Evolutionary conservation across 2,329 filamentous ascomycete genomes (phyloP), one percentile per base, ranked within the genome.

Genomic region (Grosmannia huntii): DNA sequence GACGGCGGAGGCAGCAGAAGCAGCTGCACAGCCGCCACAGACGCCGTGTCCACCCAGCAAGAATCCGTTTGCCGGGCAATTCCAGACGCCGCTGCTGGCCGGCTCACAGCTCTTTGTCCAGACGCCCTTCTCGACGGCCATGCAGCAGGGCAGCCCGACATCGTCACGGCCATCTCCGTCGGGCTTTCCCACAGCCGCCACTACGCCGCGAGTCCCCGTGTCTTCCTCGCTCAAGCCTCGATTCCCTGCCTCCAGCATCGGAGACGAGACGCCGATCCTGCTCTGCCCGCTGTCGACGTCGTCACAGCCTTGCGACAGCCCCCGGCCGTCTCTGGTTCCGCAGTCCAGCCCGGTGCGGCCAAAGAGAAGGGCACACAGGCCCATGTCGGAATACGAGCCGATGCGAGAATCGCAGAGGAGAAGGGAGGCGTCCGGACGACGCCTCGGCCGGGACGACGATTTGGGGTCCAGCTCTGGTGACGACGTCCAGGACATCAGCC

Each of bases 161-260:
- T 82, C 79, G 1, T 83, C 80, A 1, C 72, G 80, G 12, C 80
- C 80, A 0, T 83, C 80, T 1, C 80, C 80, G 0, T 69, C 74
- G 49, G 63, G 75, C 4, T 73, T 78, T 12, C 64, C 64, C 16
- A 66, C 71, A 27, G 72, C 77, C 55, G 68, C 71, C 1, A 74
- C 76, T 4, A 79, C 78, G 2, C 72, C 77, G 0, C 76, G 76
- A 50, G 67, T 69, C 2, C 65, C 72, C 49, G 62, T 68, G 2
- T 74, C 70, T 0, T 82, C 79, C 1, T 78, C 79, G 0, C 65
- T 80, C 1, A 80, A 79, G 64, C 71, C 76, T 41, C 73, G 75
- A 5, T 61, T 62, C 16, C 51, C 53, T 5, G 19, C 53, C 4
- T 52, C 44, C 14, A 51, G 57, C 49, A 5, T 28, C 12, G 57